A percentile compares a stretch with the other conserved stretches of the same genome.
Evolutionary conservation across 1,284 basidiomycete genomes (phyloP).

Genomic region (Cryptococcus hybrid): DNA sequence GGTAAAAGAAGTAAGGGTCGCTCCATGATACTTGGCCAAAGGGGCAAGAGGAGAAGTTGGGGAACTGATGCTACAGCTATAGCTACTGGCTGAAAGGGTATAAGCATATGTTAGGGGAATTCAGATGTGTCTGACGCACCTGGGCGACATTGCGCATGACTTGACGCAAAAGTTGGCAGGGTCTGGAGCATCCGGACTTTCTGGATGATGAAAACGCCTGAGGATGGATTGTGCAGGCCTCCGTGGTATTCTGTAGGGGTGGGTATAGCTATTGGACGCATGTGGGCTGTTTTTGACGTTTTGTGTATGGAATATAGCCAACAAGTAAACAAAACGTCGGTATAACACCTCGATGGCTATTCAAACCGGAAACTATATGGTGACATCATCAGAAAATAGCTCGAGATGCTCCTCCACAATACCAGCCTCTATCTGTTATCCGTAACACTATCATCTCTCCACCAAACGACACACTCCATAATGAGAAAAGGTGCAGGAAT

Average conservation of each 20-base stretch:
- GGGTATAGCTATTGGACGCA: too few relatives aligned
- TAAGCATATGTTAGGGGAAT: background rate
- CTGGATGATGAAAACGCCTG: too few relatives aligned
- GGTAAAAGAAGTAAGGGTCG: constrained; percentile 86
- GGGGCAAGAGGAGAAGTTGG: constrained; percentile 7
- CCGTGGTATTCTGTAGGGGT: too few relatives aligned
- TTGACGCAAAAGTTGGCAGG: constrained; percentile 33
- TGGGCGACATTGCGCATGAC: constrained; percentile 50
- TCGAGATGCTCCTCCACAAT: background rate
- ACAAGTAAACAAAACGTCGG: too few relatives aligned
- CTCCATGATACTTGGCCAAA: constrained; percentile 62
- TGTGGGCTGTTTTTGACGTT: too few relatives aligned
- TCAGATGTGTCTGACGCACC: constrained; percentile 17
- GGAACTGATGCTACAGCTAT: constrained; percentile 35
- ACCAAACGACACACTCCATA: background rate
- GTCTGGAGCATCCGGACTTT: constrained; percentile 1
- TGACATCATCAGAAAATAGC: background rate
- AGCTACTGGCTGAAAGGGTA: constrained; percentile 42
- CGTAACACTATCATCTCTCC: background rate
- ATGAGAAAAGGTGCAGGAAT: constrained; percentile 56
- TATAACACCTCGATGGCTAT: too few relatives aligned
- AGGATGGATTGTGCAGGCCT: too few relatives aligned
- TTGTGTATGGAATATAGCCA: too few relatives aligned
- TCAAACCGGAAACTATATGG: too few relatives aligned
- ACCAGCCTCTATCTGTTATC: background rate